Conservation (phyloP, 495 filamentous ascomycete genomes). For the Parachaetomium inaequale region DNA sequence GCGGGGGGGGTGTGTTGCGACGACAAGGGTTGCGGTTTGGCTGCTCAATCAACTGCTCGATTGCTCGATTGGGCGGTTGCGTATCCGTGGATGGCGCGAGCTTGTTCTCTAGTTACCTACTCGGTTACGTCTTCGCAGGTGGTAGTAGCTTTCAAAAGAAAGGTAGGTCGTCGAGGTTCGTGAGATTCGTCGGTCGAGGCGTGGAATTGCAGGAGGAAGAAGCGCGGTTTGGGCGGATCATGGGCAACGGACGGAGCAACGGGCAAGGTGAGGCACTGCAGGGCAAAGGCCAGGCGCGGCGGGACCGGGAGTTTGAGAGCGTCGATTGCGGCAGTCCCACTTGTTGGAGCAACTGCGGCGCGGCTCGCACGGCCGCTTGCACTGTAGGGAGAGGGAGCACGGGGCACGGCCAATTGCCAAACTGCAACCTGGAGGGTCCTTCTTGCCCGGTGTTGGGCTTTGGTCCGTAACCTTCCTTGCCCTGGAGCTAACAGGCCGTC, state of each 20-base stretch:
- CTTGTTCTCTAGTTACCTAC: not conserved
- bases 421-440: too few species aligned
- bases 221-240: not conserved
- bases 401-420: too few species aligned
- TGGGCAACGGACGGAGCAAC: not conserved
- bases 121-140: not conserved
- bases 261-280: not conserved
- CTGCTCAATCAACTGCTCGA: constrained; percentile 9
- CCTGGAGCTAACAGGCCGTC: too few species aligned
- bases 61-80: constrained; percentile 8
- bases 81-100: not conserved
- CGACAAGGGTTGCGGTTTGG: constrained; percentile 6
- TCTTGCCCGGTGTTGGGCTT: not conserved
- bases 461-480: too few species aligned
- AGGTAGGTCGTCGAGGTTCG: not conserved
- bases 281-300: constrained; percentile 5
- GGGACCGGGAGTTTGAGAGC: constrained; percentile 9
- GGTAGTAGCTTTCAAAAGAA: not conserved
- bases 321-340: constrained; percentile 10
- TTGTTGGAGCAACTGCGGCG: not conserved
- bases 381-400: not conserved
- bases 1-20: constrained; percentile 9
- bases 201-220: not conserved
- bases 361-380: constrained; percentile 12
- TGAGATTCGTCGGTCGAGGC: not conserved